Percentiles rank a stretch among this genome's conserved stretches.
These are phyloP conservation scores for Phytophthora palmivora DNA, from an alignment of 352 stramenopile species.

Conservation along the genomic window DNA sequence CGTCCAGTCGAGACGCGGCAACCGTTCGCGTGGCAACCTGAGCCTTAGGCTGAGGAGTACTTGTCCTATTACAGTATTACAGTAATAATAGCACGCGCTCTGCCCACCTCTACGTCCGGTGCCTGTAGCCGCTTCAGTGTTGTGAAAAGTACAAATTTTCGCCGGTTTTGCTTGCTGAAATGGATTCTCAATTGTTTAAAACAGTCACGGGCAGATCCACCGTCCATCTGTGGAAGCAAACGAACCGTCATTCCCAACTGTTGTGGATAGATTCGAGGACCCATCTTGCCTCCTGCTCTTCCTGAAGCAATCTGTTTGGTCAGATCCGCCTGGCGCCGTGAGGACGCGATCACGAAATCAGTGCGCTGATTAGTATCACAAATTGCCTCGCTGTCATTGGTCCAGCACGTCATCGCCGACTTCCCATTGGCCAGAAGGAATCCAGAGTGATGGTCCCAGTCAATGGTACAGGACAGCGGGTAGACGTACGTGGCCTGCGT, in stretches of 20 bases:
- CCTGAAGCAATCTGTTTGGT: slow-evolving; percentile 9
- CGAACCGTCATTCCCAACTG: too few relatives aligned
- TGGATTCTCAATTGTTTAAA: too few relatives aligned
- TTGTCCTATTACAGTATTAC: too few relatives aligned
- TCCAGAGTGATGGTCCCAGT: slow-evolving; percentile 18
- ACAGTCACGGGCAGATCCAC: too few relatives aligned
- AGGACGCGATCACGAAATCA: slow-evolving; percentile 22
- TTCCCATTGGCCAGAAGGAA: slow-evolving; percentile 7
- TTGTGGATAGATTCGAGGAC: too few relatives aligned
- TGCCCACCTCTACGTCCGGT: slow-evolving; percentile 18
- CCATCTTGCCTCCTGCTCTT: slow-evolving; percentile 9
- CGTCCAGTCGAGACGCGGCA: background rate
- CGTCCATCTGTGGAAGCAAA: too few relatives aligned
- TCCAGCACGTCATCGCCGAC: background rate
- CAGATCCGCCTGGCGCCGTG: slow-evolving; percentile 1
- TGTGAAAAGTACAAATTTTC: slow-evolving; percentile 1
- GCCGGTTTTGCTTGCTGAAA: too few relatives aligned
- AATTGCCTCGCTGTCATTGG: slow-evolving; percentile 10
- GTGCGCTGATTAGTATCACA: slow-evolving; percentile 21
- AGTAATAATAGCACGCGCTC: too few relatives aligned
- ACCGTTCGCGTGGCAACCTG: background rate
- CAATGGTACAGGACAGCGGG: too few relatives aligned
- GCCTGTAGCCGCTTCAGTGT: slow-evolving; percentile 6
- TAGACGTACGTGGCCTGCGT: too few relatives aligned
- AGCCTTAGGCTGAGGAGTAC: too few relatives aligned